phyloP scores from a whole-genome alignment of 257 asterid species.

The Salvia splendens region DNA sequence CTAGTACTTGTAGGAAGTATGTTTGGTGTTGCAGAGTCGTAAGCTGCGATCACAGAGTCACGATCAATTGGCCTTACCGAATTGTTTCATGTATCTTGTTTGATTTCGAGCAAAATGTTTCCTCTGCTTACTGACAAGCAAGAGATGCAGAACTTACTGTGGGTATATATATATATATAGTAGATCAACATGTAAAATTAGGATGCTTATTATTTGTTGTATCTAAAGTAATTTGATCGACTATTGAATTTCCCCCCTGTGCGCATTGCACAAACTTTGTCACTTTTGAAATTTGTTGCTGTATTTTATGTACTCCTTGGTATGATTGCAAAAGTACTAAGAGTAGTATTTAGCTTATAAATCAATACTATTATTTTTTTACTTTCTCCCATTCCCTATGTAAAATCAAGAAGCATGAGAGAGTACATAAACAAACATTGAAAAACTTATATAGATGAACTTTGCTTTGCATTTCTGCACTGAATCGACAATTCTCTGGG shows the following conservation, averaged over 20 bases:
- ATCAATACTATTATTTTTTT: too few relatives aligned
- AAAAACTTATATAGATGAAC: background rate
- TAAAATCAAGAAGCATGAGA: background rate
- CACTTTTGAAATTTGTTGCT: background rate
- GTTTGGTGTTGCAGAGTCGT: conserved; percentile 26
- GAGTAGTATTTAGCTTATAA: background rate
- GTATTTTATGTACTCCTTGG: background rate
- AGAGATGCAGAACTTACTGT: conserved; percentile 4
- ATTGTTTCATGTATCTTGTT: conserved; percentile 26
- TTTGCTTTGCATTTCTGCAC: background rate
- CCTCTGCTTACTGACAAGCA: conserved; percentile 16
- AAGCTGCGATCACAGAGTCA: conserved; percentile 10
- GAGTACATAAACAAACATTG: background rate
- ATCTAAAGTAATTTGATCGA: conserved; percentile 12
- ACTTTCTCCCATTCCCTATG: background rate
- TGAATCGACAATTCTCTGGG: conserved; percentile 14
- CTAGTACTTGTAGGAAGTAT: conserved; percentile 30
- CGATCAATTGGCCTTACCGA: conserved; percentile 5
- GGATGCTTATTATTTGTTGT: conserved; percentile 25
- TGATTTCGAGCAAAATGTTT: conserved; percentile 5
- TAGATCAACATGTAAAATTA: conserved; percentile 8
- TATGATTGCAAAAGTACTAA: background rate
- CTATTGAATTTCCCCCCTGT: background rate
- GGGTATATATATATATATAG: background rate
- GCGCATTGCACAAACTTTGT: background rate